Conservation (phyloP, 1,139 yeast genomes). For the Hansenula sp. region DNA sequence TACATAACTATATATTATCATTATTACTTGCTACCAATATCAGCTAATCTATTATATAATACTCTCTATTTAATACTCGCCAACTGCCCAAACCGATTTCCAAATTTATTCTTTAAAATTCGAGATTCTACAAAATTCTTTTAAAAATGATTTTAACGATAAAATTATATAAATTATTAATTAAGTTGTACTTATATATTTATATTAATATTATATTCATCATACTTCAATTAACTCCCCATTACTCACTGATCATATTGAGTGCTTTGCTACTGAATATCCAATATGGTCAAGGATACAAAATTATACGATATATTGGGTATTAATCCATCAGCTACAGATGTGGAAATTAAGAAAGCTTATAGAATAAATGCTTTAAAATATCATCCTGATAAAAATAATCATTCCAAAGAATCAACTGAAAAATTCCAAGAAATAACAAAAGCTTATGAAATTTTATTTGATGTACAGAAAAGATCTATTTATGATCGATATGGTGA, state of each 20-base stretch:
- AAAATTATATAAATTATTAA: too few relatives aligned
- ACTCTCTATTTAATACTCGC: too few relatives aligned
- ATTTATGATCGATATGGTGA: constrained; percentile 59
- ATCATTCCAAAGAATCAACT: constrained; percentile 46
- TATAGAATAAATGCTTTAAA: constrained; percentile 54
- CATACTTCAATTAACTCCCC: background rate
- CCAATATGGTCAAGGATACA: constrained; percentile 46
- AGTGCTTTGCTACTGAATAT: background rate
- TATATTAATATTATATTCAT: too few relatives aligned
- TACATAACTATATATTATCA: too few relatives aligned
- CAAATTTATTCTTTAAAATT: too few relatives aligned
- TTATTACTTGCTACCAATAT: too few relatives aligned
- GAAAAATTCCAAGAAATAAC: constrained; percentile 56
- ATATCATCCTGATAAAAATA: constrained; percentile 73
- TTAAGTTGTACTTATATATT: too few relatives aligned
- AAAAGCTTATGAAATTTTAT: constrained; percentile 54
- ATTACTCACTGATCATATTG: background rate
- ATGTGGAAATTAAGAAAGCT: constrained; percentile 50
- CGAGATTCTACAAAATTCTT: too few relatives aligned
- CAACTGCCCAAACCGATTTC: too few relatives aligned
- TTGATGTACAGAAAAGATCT: constrained; percentile 48
- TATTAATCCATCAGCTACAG: constrained; percentile 34
- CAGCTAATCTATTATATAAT: too few relatives aligned
- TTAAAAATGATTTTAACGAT: too few relatives aligned
- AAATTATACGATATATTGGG: constrained; percentile 53